Conservation (phyloP, 2,329 filamentous ascomycete species). For the Monosporascus ibericus region DNA sequence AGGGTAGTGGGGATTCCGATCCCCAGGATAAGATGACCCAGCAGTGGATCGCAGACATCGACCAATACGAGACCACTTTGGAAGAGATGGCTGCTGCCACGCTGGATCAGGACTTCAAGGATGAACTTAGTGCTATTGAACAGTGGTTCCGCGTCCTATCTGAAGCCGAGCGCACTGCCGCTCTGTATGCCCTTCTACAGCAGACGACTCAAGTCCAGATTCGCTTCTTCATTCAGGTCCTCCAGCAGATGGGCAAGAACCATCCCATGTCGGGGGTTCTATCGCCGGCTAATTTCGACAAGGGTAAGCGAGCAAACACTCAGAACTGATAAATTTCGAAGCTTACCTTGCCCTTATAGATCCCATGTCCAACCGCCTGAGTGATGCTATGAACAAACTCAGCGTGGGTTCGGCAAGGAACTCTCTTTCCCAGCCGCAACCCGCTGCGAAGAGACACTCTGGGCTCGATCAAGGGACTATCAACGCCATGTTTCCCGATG, state of each 20-base stretch:
- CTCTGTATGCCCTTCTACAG: constrained; percentile 89
- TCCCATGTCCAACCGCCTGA: constrained; percentile 93
- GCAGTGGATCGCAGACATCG: constrained; percentile 98
- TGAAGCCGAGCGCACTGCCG: constrained; percentile 92
- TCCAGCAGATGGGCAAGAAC: constrained; percentile 98
- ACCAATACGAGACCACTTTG: constrained; percentile 96
- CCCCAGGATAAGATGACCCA: constrained; percentile 89
- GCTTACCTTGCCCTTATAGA: constrained; percentile 47
- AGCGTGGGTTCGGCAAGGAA: constrained; percentile 82
- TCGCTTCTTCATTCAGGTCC: constrained; percentile 96
- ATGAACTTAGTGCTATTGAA: constrained; percentile 96
- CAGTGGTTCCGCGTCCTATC: constrained; percentile 99
- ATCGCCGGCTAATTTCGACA: constrained; percentile 93
- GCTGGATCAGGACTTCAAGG: constrained; percentile 99
- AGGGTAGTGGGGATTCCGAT: constrained; percentile 66
- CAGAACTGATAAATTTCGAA: neutral
- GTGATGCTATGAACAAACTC: constrained; percentile 93
- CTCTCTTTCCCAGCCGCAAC: constrained; percentile 74
- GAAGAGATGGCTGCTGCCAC: constrained; percentile 99
- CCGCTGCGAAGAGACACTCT: constrained; percentile 83
- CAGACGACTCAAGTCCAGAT: constrained; percentile 99
- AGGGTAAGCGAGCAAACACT: constrained; percentile 54
- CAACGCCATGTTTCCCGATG: constrained; percentile 98
- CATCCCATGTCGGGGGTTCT: constrained; percentile 95
- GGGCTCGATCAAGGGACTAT: constrained; percentile 90